Evolutionary conservation across 1,139 yeast species (phyloP).

Genomic region (Geotrichum candidum): DNA sequence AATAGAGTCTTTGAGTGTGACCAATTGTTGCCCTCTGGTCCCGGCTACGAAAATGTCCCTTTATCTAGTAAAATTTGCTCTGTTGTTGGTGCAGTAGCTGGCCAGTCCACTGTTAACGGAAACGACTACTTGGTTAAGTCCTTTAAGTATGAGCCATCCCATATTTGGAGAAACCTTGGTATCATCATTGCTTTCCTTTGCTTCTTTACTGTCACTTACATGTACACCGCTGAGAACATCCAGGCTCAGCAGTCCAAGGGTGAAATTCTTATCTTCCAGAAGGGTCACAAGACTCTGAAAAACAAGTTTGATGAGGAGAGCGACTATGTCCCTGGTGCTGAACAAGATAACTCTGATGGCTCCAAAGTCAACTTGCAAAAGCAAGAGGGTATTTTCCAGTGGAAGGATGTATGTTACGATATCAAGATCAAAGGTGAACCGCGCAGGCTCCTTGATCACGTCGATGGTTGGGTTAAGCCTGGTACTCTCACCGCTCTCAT

Average conservation of each 20-base stretch:
- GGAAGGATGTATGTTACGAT: constrained; percentile 73
- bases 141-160: constrained; percentile 47
- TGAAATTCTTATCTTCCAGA: constrained; percentile 66
- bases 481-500: constrained; percentile 69
- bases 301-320: constrained; percentile 28
- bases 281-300: constrained; percentile 37
- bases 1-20: constrained; percentile 43
- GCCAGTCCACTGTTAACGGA: constrained; percentile 51
- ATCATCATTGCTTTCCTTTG: constrained; percentile 52
- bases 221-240: constrained; percentile 56
- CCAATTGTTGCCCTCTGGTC: constrained; percentile 48
- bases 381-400: constrained; percentile 54
- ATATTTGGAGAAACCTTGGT: constrained; percentile 84
- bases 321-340: constrained; percentile 22
- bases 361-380: constrained; percentile 21
- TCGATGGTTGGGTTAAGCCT: constrained; percentile 82
- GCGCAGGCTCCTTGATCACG: constrained; percentile 59
- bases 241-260: constrained; percentile 79
- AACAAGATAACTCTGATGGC: constrained; percentile 13
- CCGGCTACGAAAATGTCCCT: constrained; percentile 40
- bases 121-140: constrained; percentile 46
- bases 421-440: constrained; percentile 54
- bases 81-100: constrained; percentile 59
- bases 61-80: constrained; percentile 49
- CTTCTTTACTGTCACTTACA: constrained; percentile 51